Base-by-base conservation (phyloP, 2,329 filamentous ascomycete species). In the Xylariales sp. region DNA sequence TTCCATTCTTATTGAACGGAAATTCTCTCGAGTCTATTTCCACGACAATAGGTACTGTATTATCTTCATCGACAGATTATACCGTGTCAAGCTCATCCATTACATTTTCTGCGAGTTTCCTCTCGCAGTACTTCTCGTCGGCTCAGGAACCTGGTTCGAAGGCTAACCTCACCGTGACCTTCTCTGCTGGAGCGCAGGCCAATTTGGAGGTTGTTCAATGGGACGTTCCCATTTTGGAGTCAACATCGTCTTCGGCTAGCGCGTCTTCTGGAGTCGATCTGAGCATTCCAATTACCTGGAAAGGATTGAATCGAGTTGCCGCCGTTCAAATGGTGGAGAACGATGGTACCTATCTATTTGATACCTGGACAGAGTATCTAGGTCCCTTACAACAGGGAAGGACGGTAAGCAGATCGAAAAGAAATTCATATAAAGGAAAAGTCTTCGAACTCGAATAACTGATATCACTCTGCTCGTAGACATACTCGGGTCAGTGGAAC, bases 281-380 rank as follows among this genome's bases (percentile, higher is more conserved):
- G 2, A 47, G 51, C 1, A 72, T 80, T 34, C 74, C 74, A 0
- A 56, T 80, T 2, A 64, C 60, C 0, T 79, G 70, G 64, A 63
- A 66, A 5, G 76, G 76, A 0, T 44, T 76, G 7, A 56, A 61
- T n/a, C 60, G 63, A 5, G 57, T 70, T 0, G 75, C 76, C 0
- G 62, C 76, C 0, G 65, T 78, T 3, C 71, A 72, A 45, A 72
- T 74, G 8, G 31, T 70, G 5, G 66, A 64, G 15, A 53, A 49
- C 2, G 70, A 75, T 42, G 73, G 72, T 1, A 61, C 55, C 6
- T 74, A 65, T 37, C 50, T 81, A 6, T 63, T 74, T 4, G 76
- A 81, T 44, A 66, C 71, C 34, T 81, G 72, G 72, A 81, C 76
- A 0, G 54, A 65, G 48, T 75, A 64, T 20, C 54, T 79, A 2